Conservation (phyloP, 208 protist genomes). For the Crithidia expoeki region DNA sequence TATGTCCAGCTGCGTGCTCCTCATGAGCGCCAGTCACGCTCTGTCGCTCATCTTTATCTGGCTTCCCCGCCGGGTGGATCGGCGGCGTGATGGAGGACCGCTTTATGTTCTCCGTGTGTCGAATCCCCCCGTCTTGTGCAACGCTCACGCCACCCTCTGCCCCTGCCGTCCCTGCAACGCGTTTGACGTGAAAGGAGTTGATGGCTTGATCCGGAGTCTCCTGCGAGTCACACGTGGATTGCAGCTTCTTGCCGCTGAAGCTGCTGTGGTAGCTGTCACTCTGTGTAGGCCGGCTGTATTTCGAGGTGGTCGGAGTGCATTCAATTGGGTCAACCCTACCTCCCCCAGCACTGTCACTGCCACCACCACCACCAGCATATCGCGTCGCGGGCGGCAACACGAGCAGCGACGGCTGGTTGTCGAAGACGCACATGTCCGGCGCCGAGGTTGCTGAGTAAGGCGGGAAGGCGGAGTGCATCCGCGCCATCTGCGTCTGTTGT, state of each 20-base stretch:
- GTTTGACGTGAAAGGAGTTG: background rate
- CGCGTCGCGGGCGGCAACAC: background rate
- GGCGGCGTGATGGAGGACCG: background rate
- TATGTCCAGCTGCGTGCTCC: background rate
- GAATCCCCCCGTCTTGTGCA: background rate
- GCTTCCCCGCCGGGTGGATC: background rate
- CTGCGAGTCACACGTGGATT: background rate
- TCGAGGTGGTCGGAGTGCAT: background rate
- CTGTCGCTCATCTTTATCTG: background rate
- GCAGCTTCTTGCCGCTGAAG: constrained; percentile 15
- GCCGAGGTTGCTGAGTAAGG: background rate
- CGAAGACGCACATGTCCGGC: constrained; percentile 3
- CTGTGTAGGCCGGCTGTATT: constrained; percentile 12
- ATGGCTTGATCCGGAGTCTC: background rate
- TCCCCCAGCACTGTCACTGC: no score
- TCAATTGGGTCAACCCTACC: no score
- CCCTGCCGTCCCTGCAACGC: background rate
- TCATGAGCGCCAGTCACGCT: background rate
- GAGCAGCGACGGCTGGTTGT: constrained; percentile 11
- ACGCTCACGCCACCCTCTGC: background rate
- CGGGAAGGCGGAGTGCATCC: constrained; percentile 12
- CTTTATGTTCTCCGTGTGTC: background rate
- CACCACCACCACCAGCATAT: no score
- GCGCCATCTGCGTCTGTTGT: constrained; percentile 7
- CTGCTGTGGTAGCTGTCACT: constrained; percentile 15